These are phyloP conservation scores for Xylaria sp. DNA, from an alignment of 2,329 filamentous ascomycete genomes.

Conservation along the genomic window DNA sequence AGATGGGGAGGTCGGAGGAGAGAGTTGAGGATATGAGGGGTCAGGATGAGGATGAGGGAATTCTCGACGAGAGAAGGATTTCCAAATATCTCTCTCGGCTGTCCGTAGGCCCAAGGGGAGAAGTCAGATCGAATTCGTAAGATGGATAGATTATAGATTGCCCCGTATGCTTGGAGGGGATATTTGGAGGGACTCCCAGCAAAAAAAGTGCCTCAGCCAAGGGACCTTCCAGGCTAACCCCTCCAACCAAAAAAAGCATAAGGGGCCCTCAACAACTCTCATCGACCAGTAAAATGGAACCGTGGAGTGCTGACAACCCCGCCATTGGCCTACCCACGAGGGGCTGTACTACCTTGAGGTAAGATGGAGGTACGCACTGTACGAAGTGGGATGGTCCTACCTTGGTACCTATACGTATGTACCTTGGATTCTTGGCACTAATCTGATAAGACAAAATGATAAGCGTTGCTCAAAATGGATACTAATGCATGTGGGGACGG, in stretches of 20 bases:
- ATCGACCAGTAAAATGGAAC: constrained; percentile 30
- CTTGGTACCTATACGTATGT: neutral
- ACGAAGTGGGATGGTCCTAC: neutral
- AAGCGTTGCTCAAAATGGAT: constrained; percentile 7
- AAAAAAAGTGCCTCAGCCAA: constrained; percentile 37
- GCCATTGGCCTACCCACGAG: constrained; percentile 31
- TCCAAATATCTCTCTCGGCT: constrained; percentile 18
- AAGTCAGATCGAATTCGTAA: constrained; percentile 18
- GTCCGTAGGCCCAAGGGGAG: constrained; percentile 25
- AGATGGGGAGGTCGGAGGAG: neutral
- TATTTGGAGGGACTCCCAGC: neutral
- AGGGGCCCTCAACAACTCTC: constrained; percentile 22
- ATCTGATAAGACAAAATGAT: constrained; percentile 27
- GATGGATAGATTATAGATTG: neutral
- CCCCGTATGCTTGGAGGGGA: neutral
- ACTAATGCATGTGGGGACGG: neutral
- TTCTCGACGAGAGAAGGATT: constrained; percentile 26
- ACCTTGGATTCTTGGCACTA: neutral
- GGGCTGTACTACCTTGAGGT: neutral
- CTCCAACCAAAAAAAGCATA: constrained; percentile 15
- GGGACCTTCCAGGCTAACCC: constrained; percentile 4
- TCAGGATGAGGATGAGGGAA: constrained; percentile 32
- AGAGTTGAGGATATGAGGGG: neutral
- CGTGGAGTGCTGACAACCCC: constrained; percentile 36
- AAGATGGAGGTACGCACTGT: neutral